These are phyloP conservation scores for Diversispora eburnea DNA, from an alignment of 192 early-diverging fungal species.

Conservation along the genomic window DNA sequence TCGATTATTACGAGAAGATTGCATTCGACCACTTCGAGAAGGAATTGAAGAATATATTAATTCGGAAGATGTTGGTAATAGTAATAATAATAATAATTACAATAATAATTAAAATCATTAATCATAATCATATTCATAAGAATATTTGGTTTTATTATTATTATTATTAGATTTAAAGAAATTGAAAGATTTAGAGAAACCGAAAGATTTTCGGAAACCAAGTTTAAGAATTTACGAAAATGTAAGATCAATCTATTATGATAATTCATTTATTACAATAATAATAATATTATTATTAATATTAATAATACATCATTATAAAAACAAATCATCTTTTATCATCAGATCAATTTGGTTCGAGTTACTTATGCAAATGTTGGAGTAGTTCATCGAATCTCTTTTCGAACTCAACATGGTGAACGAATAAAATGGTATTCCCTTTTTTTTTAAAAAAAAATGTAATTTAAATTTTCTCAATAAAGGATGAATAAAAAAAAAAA, in stretches of 20 bases:
- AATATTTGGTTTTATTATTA: too few species aligned
- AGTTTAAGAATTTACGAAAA: not conserved
- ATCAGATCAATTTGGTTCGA: slow-evolving; percentile 44
- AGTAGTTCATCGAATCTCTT: slow-evolving; percentile 46
- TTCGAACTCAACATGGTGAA: slow-evolving; percentile 40
- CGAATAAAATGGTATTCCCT: slow-evolving; percentile 40
- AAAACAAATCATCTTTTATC: not conserved
- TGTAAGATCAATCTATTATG: too few species aligned
- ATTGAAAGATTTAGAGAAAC: too few species aligned
- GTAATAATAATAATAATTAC: not conserved
- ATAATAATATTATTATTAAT: too few species aligned
- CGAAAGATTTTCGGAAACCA: slow-evolving; percentile 7
- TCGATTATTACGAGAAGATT: slow-evolving; percentile 51
- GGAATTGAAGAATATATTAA: slow-evolving; percentile 38
- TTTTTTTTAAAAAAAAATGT: not conserved
- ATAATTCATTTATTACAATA: not conserved
- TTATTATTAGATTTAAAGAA: too few species aligned
- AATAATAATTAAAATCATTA: too few species aligned
- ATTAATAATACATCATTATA: too few species aligned
- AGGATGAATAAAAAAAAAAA: too few species aligned
- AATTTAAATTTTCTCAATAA: not conserved
- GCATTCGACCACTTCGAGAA: slow-evolving; percentile 44
- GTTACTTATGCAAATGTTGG: slow-evolving; percentile 42
- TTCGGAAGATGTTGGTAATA: slow-evolving; percentile 9
- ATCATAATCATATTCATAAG: too few species aligned